Percentiles rank a stretch among this genome's conserved stretches.
Conservation (phyloP, 2,329 filamentous ascomycete species). For the Ascochyta viciae-villosae region DNA sequence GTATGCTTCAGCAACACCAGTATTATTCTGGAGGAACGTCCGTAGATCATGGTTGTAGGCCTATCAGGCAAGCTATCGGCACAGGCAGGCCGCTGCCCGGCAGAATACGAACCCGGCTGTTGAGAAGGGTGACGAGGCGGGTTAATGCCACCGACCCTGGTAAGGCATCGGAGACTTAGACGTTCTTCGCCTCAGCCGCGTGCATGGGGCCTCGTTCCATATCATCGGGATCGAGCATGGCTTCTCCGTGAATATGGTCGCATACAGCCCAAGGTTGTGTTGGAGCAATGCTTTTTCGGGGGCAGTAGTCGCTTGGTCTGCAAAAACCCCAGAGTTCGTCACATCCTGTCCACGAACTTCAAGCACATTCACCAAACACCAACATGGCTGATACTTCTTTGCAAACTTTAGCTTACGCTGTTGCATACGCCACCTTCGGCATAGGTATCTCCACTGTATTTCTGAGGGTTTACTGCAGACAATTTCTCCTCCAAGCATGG, state of each 20-base stretch:
- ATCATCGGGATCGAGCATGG: neutral
- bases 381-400: constrained; percentile 21
- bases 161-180: neutral
- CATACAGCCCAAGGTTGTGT: neutral
- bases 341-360: no score
- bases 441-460: constrained; percentile 24
- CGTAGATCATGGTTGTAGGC: neutral
- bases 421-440: constrained; percentile 25
- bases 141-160: neutral
- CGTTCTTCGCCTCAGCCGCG: neutral
- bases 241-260: neutral
- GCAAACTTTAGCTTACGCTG: constrained; percentile 29
- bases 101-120: neutral
- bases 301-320: neutral
- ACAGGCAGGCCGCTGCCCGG: neutral
- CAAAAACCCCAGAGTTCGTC: neutral
- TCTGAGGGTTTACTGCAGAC: constrained; percentile 26
- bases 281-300: neutral
- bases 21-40: neutral
- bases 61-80: neutral
- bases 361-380: neutral
- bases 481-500: constrained; percentile 23
- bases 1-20: neutral
- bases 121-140: neutral
- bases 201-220: neutral